A percentile compares a stretch with the other conserved stretches of the same genome.
Conservation (phyloP, 768 basidiomycete species). For the Galerina sulciceps region DNA sequence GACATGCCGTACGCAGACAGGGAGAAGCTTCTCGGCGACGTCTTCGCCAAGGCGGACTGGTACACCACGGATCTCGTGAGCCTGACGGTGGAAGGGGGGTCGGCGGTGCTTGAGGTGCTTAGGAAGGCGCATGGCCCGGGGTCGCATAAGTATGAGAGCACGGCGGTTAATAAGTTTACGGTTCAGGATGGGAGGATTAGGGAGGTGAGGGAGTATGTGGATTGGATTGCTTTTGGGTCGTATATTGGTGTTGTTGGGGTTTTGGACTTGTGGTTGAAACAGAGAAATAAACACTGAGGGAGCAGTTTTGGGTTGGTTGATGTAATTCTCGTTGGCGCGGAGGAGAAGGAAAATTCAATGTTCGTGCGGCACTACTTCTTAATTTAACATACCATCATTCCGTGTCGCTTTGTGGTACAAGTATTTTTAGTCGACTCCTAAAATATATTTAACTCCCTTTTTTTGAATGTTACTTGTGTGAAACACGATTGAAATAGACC, state of each 20-base stretch:
- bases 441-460: no score
- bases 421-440: no score
- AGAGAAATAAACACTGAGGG: no score
- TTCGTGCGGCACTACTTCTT: no score
- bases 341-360: no score
- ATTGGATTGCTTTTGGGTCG: slow-evolving; percentile 4
- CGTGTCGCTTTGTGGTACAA: no score
- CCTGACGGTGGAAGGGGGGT: slow-evolving; percentile 3
- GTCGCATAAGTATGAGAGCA: slow-evolving; percentile 4
- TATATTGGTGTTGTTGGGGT: slow-evolving; percentile 5
- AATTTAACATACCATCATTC: no score
- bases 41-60: background rate
- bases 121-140: background rate
- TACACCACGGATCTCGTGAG: slow-evolving; percentile 1
- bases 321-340: no score
- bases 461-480: no score
- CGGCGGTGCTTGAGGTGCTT: background rate
- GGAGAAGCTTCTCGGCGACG: background rate
- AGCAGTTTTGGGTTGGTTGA: no score
- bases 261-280: background rate
- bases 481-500: no score
- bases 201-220: slow-evolving; percentile 15
- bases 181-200: slow-evolving; percentile 13
- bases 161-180: slow-evolving; percentile 4
- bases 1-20: slow-evolving; percentile 8